Percentiles rank a stretch among this genome's conserved stretches.
These are phyloP conservation scores for Irpex sp. DNA, from an alignment of 1,284 basidiomycete genomes.

Conservation along the genomic window DNA sequence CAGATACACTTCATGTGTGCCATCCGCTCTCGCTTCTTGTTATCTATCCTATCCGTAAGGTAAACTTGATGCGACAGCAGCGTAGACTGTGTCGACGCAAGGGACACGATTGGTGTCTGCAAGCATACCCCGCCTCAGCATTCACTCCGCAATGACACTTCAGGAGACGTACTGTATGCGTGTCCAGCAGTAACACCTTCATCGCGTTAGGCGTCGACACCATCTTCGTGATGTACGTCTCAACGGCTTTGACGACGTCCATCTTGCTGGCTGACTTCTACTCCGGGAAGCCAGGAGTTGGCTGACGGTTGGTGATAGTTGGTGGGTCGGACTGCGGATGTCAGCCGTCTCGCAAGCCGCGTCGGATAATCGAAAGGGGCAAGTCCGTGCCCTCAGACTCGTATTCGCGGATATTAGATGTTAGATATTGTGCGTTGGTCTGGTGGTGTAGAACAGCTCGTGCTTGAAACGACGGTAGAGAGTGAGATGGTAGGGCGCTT, in stretches of 20 bases:
- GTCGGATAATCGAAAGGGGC: neutral
- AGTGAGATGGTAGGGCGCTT: too few species aligned
- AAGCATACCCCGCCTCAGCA: neutral
- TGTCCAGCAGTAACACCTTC: slow-evolving; percentile 97
- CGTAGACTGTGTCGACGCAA: slow-evolving; percentile 92
- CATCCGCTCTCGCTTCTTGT: slow-evolving; percentile 84
- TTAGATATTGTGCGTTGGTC: too few species aligned
- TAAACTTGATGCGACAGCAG: slow-evolving; percentile 97
- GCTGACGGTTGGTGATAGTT: neutral
- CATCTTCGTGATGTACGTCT: slow-evolving; percentile 91
- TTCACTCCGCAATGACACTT: neutral
- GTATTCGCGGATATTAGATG: too few species aligned
- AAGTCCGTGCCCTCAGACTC: neutral
- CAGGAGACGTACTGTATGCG: slow-evolving; percentile 75
- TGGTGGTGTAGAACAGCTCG: too few species aligned
- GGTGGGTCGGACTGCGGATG: neutral
- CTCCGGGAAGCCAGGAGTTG: neutral
- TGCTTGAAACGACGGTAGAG: too few species aligned
- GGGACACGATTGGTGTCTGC: slow-evolving; percentile 95
- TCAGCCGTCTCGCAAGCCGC: neutral
- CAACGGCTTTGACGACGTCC: slow-evolving; percentile 95
- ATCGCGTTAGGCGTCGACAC: slow-evolving; percentile 85
- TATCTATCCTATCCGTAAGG: slow-evolving; percentile 96
- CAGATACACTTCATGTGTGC: slow-evolving; percentile 96
- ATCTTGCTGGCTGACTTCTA: slow-evolving; percentile 38